Percentiles rank a stretch among this genome's conserved stretches.
phyloP scores from a whole-genome alignment of 2,329 filamentous ascomycete species.

The Beauveria bassiana region DNA sequence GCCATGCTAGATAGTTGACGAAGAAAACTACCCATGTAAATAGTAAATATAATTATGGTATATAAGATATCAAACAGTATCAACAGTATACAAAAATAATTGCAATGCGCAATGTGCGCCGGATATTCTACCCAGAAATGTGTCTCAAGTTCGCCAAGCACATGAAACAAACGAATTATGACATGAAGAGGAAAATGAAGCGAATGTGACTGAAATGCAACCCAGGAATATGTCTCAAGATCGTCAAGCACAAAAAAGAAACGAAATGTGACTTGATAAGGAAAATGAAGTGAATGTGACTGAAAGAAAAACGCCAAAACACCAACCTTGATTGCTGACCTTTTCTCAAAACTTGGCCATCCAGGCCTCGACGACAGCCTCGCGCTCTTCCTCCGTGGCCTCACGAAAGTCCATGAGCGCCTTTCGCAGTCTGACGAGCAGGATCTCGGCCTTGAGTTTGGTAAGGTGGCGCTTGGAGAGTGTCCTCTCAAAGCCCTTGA shows the following conservation, averaged over 20 bases:
- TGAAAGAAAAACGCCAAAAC: not conserved
- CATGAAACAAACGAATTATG: not conserved
- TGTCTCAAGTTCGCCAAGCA: not conserved
- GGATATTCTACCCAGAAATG: not conserved
- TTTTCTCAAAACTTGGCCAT: slow-evolving; percentile 1
- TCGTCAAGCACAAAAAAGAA: not conserved
- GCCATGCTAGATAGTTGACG: not conserved
- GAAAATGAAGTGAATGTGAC: not conserved
- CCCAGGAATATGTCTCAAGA: not conserved
- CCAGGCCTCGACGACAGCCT: slow-evolving; percentile 22
- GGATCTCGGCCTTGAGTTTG: slow-evolving; percentile 24
- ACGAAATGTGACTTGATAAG: not conserved
- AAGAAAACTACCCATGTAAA: not conserved
- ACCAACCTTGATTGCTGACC: no score
- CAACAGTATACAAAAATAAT: not conserved
- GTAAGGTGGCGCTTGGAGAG: slow-evolving; percentile 27
- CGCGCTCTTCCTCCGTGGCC: slow-evolving; percentile 16
- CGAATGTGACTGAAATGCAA: not conserved
- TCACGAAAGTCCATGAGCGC: slow-evolving; percentile 22
- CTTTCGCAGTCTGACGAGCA: slow-evolving; percentile 25
- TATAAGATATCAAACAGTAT: not conserved
- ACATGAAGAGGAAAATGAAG: not conserved
- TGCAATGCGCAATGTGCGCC: not conserved
- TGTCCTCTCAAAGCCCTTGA: slow-evolving; percentile 48
- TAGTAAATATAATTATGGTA: not conserved